These are phyloP conservation scores for Lachnellula arida DNA, from an alignment of 2,329 filamentous ascomycete genomes.

Conservation along the genomic window DNA sequence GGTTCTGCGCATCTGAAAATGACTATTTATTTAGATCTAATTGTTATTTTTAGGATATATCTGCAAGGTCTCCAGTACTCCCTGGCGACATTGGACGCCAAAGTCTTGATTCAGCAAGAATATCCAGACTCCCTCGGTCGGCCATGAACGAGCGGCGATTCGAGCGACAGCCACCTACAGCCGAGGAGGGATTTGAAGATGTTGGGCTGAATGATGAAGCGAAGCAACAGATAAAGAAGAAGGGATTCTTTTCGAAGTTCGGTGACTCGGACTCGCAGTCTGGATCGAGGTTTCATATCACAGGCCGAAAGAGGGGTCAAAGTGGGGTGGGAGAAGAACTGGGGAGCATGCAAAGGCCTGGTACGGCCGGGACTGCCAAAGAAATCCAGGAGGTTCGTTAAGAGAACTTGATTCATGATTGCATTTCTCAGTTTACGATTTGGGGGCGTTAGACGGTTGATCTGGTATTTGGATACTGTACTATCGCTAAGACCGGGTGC, in stretches of 20 bases:
- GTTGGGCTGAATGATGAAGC: slow-evolving; percentile 78
- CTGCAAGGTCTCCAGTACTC: slow-evolving; percentile 73
- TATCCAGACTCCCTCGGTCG: slow-evolving; percentile 57
- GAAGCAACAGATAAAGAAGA: slow-evolving; percentile 52
- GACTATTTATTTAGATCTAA: slow-evolving; percentile 2
- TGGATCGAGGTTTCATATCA: slow-evolving; percentile 59
- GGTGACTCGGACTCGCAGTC: slow-evolving; percentile 48
- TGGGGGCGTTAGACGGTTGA: slow-evolving; percentile 4
- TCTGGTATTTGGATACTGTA: slow-evolving; percentile 4
- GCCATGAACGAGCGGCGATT: slow-evolving; percentile 54
- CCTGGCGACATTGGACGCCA: slow-evolving; percentile 62
- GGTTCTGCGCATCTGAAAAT: slow-evolving; percentile 32
- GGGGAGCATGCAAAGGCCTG: slow-evolving; percentile 48
- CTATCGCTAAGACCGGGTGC: slow-evolving; percentile 6
- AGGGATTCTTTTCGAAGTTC: slow-evolving; percentile 78
- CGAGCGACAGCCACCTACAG: slow-evolving; percentile 57
- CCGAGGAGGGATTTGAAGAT: slow-evolving; percentile 83
- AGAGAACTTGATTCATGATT: background rate
- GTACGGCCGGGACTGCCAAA: slow-evolving; percentile 13
- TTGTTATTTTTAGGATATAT: slow-evolving; percentile 68
- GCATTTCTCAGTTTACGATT: background rate
- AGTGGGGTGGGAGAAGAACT: slow-evolving; percentile 69
- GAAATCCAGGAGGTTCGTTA: slow-evolving; percentile 31
- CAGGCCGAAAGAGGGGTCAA: slow-evolving; percentile 67
- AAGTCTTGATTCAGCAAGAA: slow-evolving; percentile 72